These are phyloP conservation scores for Syzygium syzygioides DNA, from an alignment of 441 rosid genomes.

Conservation along the genomic window DNA sequence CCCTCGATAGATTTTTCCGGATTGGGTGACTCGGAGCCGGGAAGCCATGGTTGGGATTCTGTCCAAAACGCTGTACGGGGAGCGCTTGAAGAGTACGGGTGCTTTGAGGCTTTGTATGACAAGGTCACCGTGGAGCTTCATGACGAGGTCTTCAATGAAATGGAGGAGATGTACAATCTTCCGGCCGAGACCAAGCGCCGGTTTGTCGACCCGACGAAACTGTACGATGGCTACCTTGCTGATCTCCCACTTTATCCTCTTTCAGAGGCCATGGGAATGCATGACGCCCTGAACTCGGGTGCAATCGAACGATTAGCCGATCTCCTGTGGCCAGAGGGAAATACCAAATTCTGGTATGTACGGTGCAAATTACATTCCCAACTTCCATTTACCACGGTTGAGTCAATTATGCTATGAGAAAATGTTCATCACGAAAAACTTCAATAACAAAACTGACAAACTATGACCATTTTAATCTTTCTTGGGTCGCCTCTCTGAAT, in stretches of 20 bases:
- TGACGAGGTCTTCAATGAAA: neutral
- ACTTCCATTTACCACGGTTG: neutral
- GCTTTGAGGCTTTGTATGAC: conserved; percentile 5
- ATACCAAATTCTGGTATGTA: neutral
- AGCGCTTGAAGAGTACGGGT: conserved; percentile 4
- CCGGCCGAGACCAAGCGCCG: neutral
- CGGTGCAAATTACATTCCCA: neutral
- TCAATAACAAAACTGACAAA: neutral
- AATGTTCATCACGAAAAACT: neutral
- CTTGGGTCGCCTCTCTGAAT: neutral
- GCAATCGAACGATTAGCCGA: neutral
- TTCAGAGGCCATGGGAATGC: neutral
- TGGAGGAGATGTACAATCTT: neutral
- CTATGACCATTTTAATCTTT: neutral
- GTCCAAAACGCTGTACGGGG: neutral
- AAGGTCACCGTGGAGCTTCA: neutral
- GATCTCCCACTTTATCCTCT: neutral
- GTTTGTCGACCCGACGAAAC: neutral
- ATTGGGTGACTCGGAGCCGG: neutral
- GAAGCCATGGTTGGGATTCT: neutral
- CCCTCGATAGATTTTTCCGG: neutral
- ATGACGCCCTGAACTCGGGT: neutral
- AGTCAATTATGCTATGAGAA: neutral
- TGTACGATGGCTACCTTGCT: neutral
- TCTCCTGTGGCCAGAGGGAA: neutral